Base-by-base conservation (phyloP, 768 basidiomycete genomes). In the Leccinum subgranulosum region DNA sequence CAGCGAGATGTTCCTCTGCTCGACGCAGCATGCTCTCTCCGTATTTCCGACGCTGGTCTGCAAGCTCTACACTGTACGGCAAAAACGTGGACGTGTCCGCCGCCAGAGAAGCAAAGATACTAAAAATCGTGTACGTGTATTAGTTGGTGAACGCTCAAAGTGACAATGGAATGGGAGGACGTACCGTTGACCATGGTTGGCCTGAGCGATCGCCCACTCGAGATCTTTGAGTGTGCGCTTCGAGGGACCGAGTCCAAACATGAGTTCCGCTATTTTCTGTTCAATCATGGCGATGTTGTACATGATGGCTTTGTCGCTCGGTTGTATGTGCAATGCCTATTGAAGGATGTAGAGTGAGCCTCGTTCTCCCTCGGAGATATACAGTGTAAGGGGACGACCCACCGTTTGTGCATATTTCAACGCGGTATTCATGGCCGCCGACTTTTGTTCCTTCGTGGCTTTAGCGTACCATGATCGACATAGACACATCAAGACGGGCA, bases 231-330 rank as follows among this genome's bases (percentile, higher is more conserved):
- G 77, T 2, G 88, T 84, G 19, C 96, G 87, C 69, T 94, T 93
- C 27, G 84, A 77, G 1, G 87, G 81, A 1, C 80, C 79, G 25
- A 95, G 74, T 1, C 84, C 79, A 62, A 94, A 87, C 25, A 98
- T 75, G 75, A 98, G 81, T 71, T 98, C 96, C 0, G 93, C 91
- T 0, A 91, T 87, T 73, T 98, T 98, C 70, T 99, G 97, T 72
- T 95, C 88, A 33, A 98, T 94, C 90, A 99, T 95, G 54, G 96
- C 95, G 65, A 98, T 92, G 72, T 99, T 98, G 75, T 95, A 98
- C 45, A 93, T 59, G 51, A 89, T 85, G 3, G 93, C 90, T 68
- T 95, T 94, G 76, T 99, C 97, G 55, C 79, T 82, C 0, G 94
- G 94, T 62, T 89, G 86, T 6, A 94, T 73, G 61, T 92, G 88